Base-by-base conservation (phyloP, 163 green algal species). In the Coccomyxa subellipsoidea region DNA sequence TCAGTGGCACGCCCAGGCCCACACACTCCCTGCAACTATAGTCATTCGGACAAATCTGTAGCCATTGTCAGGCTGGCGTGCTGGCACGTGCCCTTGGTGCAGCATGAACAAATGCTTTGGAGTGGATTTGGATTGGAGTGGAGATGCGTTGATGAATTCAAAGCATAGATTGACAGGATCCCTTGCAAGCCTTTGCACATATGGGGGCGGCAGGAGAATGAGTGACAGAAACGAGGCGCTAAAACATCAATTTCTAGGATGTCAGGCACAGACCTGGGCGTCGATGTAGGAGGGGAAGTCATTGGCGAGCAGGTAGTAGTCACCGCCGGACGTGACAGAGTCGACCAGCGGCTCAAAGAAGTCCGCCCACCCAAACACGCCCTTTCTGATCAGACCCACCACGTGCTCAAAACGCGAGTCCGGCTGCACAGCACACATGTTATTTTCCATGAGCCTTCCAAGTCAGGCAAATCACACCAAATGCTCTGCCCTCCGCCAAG, bases 241-340 rank as follows among this genome's bases (percentile, higher is more conserved):
- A n/a, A n/a, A n/a, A n/a, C n/a, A n/a, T n/a, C 47, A 59, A 5
- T 27, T 59, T 59, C 23, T 12, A 18, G 47, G 18, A 73, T 27
- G 27, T 73, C 21, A 4, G 27, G 0, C 27, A n/a, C 81, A 6
- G 59, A 90, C 91, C 94, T 99, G 95, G 21, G 92, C 90, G 0
- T 95, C 84, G 0, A 99, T 80, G 92, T 99, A 99, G 39, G 87
- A 85, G 5, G 89, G 85, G 83, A 99, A 99, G 92, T 99, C 96
- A 85, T 98, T 98, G 66, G 95, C 97, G 38, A 99, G 84, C 73
- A 99, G 92, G 92, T 99, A 99, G 87, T 93, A 98, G 89, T 99
- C 97, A 12, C 80, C 85, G 7, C 79, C 84, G 32, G 79, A 90
- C 70, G 87, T 97, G 88, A 95, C 95, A 87, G 89, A 89, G 85